A percentile compares a stretch with the other conserved stretches of the same genome.
phyloP scores from a whole-genome alignment of 805 yeast species.

The Wickerhamiella galacta region DNA sequence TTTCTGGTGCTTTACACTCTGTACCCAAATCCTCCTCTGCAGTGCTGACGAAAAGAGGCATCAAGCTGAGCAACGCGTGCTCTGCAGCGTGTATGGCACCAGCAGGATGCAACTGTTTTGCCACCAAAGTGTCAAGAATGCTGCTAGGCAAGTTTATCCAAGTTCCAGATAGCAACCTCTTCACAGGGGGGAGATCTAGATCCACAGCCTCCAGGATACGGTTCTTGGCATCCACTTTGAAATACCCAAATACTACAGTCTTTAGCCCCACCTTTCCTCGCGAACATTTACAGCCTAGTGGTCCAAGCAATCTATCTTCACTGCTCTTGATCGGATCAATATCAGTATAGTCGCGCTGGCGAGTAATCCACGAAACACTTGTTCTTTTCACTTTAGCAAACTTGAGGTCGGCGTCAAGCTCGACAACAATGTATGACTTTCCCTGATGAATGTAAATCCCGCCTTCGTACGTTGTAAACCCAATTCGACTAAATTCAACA shows the following conservation, averaged over 20 bases:
- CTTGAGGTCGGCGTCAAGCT: constrained; percentile 60
- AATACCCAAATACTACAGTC: constrained; percentile 77
- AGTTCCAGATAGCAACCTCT: constrained; percentile 55
- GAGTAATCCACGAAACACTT: constrained; percentile 85
- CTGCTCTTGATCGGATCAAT: constrained; percentile 51
- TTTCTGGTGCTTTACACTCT: constrained; percentile 95
- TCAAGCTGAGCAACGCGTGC: constrained; percentile 67
- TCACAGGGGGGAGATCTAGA: constrained; percentile 73
- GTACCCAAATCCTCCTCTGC: constrained; percentile 58
- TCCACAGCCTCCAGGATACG: constrained; percentile 88
- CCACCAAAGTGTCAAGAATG: constrained; percentile 42
- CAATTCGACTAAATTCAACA: constrained; percentile 73
- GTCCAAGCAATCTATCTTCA: constrained; percentile 1
- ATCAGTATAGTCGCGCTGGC: constrained; percentile 83
- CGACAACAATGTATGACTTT: constrained; percentile 67
- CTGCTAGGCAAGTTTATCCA: constrained; percentile 74
- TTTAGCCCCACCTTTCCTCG: constrained; percentile 63
- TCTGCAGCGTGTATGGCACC: constrained; percentile 96
- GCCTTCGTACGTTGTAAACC: constrained; percentile 81
- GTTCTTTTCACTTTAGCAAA: constrained; percentile 78
- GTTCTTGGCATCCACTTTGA: constrained; percentile 60
- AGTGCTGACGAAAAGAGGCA: constrained; percentile 58
- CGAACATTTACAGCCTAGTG: constrained; percentile 25
- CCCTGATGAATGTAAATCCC: constrained; percentile 94
- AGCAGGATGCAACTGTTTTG: constrained; percentile 50